These are phyloP conservation scores for Rhynchosporium graminicola DNA, from an alignment of 2,329 filamentous ascomycete species.

Conservation along the genomic window DNA sequence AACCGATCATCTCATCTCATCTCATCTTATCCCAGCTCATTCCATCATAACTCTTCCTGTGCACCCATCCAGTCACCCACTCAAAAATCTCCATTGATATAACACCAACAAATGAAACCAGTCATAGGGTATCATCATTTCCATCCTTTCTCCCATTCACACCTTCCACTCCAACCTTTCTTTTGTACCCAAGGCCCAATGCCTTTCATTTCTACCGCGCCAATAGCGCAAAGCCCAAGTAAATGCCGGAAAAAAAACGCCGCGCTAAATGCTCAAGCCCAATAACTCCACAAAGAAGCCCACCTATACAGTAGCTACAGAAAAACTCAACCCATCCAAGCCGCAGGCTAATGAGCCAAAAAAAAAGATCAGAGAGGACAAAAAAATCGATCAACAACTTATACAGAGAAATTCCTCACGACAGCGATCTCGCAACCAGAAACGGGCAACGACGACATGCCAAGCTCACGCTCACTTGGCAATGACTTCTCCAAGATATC, in stretches of 20 bases:
- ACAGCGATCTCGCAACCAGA: neutral
- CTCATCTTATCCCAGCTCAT: neutral
- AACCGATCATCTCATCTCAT: too few relatives aligned
- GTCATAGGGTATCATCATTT: conserved; percentile 5
- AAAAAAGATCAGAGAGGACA: neutral
- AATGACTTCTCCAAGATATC: conserved; percentile 52
- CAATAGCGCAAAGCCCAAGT: neutral
- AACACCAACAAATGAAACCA: conserved; percentile 10
- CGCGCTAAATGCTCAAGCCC: conserved; percentile 24
- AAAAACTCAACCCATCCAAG: conserved; percentile 2
- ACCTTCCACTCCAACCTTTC: neutral
- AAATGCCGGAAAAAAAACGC: conserved; percentile 15
- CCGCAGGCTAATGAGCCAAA: neutral
- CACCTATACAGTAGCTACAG: conserved; percentile 9
- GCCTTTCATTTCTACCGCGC: neutral
- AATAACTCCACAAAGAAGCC: conserved; percentile 10
- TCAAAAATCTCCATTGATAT: neutral
- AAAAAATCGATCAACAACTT: conserved; percentile 8
- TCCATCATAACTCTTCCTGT: neutral
- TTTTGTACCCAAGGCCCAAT: neutral
- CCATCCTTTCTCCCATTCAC: neutral
- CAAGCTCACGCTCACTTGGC: conserved; percentile 20
- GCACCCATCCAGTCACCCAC: neutral
- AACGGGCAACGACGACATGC: neutral
- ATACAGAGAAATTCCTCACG: neutral